These are phyloP conservation scores for Amaranthus cruentus DNA, from an alignment of 148 eudicot genomes.

Conservation along the genomic window DNA sequence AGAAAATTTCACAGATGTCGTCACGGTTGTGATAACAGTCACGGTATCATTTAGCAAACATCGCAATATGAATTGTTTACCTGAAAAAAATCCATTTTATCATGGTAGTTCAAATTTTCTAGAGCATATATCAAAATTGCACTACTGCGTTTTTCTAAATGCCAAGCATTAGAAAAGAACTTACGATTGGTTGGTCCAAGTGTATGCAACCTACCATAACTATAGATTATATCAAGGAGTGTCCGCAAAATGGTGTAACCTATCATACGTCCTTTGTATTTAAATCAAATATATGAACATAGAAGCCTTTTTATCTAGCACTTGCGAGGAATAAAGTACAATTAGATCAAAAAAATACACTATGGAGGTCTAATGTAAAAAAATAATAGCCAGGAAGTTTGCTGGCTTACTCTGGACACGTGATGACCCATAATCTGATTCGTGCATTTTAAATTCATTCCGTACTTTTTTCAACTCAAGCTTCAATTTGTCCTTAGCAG, in stretches of 20 bases:
- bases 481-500: conserved; percentile 86
- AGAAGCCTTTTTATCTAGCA: neutral
- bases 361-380: neutral
- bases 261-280: neutral
- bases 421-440: conserved; percentile 95
- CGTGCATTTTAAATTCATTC: conserved; percentile 87
- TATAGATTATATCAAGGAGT: neutral
- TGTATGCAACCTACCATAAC: neutral
- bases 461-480: conserved; percentile 70
- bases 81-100: no score
- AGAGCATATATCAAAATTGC: no score
- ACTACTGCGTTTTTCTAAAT: no score
- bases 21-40: no score
- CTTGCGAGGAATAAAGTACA: neutral
- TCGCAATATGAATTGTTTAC: no score
- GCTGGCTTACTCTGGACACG: conserved; percentile 71
- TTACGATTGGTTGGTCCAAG: neutral
- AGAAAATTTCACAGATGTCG: no score
- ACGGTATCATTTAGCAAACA: no score
- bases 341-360: neutral
- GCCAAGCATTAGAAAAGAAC: no score
- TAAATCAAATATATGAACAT: neutral
- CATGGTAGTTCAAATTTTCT: no score
- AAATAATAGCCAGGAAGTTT: neutral
- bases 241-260: neutral